Conservation (phyloP, 352 stramenopile genomes). For the Stramenopiles sp. region DNA sequence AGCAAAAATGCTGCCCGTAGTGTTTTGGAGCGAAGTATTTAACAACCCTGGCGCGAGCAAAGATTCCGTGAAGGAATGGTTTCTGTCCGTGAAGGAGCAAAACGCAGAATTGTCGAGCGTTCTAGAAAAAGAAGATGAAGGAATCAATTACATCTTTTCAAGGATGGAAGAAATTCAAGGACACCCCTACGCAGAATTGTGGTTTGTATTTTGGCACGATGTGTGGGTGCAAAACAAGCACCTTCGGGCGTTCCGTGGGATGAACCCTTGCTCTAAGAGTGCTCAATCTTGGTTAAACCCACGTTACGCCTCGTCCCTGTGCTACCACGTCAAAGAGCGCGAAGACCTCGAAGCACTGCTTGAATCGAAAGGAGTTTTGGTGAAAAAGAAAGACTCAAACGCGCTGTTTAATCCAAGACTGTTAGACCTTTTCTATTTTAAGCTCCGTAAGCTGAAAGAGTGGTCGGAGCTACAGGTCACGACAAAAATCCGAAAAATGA, state of each 20-base stretch:
- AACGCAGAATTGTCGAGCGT: background rate
- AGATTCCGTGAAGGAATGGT: background rate
- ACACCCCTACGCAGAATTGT: background rate
- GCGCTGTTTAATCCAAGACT: background rate
- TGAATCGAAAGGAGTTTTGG: background rate
- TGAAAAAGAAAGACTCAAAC: background rate
- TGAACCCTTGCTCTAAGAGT: too few species aligned
- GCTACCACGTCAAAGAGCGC: background rate
- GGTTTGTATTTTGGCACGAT: constrained; percentile 12
- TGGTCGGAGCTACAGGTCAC: background rate
- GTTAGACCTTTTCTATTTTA: constrained; percentile 7
- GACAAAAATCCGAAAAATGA: background rate
- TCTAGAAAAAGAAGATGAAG: background rate
- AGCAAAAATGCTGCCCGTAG: background rate
- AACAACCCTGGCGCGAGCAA: background rate
- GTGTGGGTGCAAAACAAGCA: background rate
- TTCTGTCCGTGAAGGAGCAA: background rate
- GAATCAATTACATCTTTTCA: background rate
- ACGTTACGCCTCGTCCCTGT: background rate
- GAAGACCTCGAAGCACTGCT: background rate
- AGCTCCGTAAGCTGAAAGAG: background rate
- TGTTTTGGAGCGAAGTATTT: background rate
- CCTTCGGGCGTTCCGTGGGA: background rate
- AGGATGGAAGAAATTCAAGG: background rate
- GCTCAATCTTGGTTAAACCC: background rate